A percentile compares a stretch with the other conserved stretches of the same genome.
phyloP scores from a whole-genome alignment of 306 rosid genomes.

The Glycine tomentella region DNA sequence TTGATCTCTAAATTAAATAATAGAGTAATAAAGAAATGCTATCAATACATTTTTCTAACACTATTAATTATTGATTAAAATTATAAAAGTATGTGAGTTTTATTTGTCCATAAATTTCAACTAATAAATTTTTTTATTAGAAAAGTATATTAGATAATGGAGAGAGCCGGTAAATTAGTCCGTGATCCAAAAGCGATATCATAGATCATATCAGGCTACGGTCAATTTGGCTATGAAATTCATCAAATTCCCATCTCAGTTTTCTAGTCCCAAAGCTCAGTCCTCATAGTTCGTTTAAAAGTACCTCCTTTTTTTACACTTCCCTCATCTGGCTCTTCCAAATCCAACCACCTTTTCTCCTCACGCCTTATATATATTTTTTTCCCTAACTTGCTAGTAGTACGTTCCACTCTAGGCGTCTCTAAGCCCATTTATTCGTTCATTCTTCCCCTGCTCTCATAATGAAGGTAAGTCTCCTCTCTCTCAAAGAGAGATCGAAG shows the following conservation, averaged over 20 bases:
- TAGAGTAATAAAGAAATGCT: too few relatives aligned
- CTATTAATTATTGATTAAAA: too few relatives aligned
- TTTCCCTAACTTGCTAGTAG: background rate
- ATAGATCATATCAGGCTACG: background rate
- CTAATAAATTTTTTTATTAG: too few relatives aligned
- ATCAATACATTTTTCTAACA: too few relatives aligned
- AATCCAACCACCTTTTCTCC: constrained; percentile 14
- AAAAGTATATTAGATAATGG: constrained; percentile 59
- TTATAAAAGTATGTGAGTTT: background rate
- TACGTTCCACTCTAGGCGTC: background rate
- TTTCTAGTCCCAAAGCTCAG: constrained; percentile 53
- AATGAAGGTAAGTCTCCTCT: constrained; percentile 63
- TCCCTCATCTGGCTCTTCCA: constrained; percentile 22
- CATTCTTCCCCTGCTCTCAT: constrained; percentile 35
- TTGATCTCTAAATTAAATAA: background rate
- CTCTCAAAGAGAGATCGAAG: background rate
- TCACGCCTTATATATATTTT: constrained; percentile 6
- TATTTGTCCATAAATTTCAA: too few relatives aligned
- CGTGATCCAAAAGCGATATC: constrained; percentile 32
- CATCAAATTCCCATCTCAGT: constrained; percentile 43
- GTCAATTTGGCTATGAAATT: constrained; percentile 48
- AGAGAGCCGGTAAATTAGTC: constrained; percentile 4
- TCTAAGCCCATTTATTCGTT: background rate
- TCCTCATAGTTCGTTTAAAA: background rate
- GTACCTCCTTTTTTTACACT: background rate